These are phyloP conservation scores for Geotrichum klebahnii DNA, from an alignment of 1,139 yeast species.

Conservation along the genomic window DNA sequence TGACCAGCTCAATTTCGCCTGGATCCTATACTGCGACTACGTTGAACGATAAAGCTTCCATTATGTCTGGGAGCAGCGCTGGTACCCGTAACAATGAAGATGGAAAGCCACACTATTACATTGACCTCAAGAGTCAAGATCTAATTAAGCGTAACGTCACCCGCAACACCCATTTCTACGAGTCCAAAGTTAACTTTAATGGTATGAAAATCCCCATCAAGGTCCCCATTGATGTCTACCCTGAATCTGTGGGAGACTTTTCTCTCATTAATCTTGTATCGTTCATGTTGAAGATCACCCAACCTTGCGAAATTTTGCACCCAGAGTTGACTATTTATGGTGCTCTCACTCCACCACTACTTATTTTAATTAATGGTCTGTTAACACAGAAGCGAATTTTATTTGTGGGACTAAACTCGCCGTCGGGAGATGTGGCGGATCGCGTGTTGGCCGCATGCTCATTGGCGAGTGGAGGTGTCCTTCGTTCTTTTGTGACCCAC, in stretches of 20 bases:
- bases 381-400: slow-evolving; percentile 56
- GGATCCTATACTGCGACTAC: too few species aligned
- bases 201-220: slow-evolving; percentile 38
- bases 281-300: slow-evolving; percentile 27
- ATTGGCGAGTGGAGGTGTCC: slow-evolving; percentile 54
- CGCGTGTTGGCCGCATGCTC: slow-evolving; percentile 52
- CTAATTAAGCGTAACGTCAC: slow-evolving; percentile 27
- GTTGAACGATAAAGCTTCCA: slow-evolving; percentile 16
- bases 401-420: slow-evolving; percentile 52
- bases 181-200: slow-evolving; percentile 34
- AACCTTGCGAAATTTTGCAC: slow-evolving; percentile 31
- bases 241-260: slow-evolving; percentile 38
- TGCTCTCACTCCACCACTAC: slow-evolving; percentile 54
- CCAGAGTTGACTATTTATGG: slow-evolving; percentile 50
- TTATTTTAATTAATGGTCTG: slow-evolving; percentile 54
- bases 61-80: slow-evolving; percentile 3
- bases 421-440: slow-evolving; percentile 55
- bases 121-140: slow-evolving; percentile 34
- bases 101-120: slow-evolving; percentile 31
- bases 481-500: slow-evolving; percentile 47
- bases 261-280: slow-evolving; percentile 31
- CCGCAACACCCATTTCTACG: slow-evolving; percentile 38
- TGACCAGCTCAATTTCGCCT: too few species aligned
- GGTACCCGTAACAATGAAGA: slow-evolving; percentile 14
- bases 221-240: slow-evolving; percentile 33